These are phyloP conservation scores for Fusarium falciforme DNA, from an alignment of 2,329 filamentous ascomycete species.

Conservation along the genomic window DNA sequence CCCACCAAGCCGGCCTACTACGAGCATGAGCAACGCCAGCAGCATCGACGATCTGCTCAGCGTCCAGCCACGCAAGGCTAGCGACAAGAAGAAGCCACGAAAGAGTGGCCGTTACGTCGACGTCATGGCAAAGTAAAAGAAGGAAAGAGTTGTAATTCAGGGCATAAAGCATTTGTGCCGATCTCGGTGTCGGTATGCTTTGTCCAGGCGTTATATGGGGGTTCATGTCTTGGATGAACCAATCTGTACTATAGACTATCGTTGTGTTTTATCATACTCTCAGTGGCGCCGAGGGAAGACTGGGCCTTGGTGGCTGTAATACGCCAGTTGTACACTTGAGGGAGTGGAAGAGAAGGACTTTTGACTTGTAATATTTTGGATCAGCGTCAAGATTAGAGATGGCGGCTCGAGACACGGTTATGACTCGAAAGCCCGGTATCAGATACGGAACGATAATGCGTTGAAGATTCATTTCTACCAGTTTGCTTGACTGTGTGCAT, in stretches of 20 bases:
- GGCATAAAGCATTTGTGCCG: conserved; percentile 15
- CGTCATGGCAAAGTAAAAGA: conserved; percentile 81
- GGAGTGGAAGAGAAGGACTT: conserved; percentile 23
- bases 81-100: conserved; percentile 73
- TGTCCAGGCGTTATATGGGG: conserved; percentile 33
- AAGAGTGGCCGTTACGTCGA: conserved; percentile 93
- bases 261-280: conserved; percentile 32
- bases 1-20: conserved; percentile 78
- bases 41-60: conserved; percentile 94
- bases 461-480: conserved; percentile 19
- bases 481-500: neutral
- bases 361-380: conserved; percentile 36
- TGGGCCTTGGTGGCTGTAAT: conserved; percentile 27
- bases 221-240: conserved; percentile 31
- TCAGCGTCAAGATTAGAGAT: conserved; percentile 30
- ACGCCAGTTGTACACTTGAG: conserved; percentile 23
- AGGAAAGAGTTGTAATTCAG: conserved; percentile 5
- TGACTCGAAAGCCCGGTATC: conserved; percentile 17
- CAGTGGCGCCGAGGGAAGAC: conserved; percentile 9
- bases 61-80: conserved; percentile 74
- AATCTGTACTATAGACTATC: conserved; percentile 41
- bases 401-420: conserved; percentile 24
- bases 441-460: conserved; percentile 33
- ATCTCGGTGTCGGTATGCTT: conserved; percentile 13
- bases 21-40: conserved; percentile 90